A percentile compares a stretch with the other conserved stretches of the same genome.
These are phyloP conservation scores for Taphrina betulina DNA, from an alignment of 1,139 yeast species.

Conservation along the genomic window DNA sequence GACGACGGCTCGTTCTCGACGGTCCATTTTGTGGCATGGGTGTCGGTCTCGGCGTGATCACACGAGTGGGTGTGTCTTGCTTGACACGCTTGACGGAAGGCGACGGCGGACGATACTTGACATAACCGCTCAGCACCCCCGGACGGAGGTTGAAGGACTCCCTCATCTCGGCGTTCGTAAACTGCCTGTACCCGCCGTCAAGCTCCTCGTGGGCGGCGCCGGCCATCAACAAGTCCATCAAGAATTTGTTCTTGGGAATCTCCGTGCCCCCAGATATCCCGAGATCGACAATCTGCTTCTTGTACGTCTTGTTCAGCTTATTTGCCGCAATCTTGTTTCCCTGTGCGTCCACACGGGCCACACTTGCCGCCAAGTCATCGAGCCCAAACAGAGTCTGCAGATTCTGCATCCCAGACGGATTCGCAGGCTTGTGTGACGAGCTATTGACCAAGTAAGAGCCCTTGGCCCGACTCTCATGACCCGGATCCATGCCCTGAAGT, in stretches of 20 bases:
- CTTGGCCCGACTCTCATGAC: too few relatives aligned
- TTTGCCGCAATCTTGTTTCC: slow-evolving; percentile 31
- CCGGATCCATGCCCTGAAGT: too few relatives aligned
- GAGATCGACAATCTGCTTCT: slow-evolving; percentile 22
- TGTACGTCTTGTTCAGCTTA: slow-evolving; percentile 24
- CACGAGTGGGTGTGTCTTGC: slow-evolving; percentile 4
- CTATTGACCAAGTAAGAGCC: slow-evolving; percentile 17
- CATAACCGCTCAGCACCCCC: slow-evolving; percentile 21
- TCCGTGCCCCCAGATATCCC: slow-evolving; percentile 17
- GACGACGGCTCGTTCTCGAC: neutral
- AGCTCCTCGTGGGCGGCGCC: slow-evolving; percentile 27
- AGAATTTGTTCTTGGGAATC: slow-evolving; percentile 18
- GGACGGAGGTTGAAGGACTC: slow-evolving; percentile 19
- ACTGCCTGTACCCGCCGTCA: slow-evolving; percentile 23
- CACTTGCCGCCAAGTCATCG: slow-evolving; percentile 28
- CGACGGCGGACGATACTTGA: slow-evolving; percentile 12
- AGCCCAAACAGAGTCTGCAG: slow-evolving; percentile 23
- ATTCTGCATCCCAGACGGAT: slow-evolving; percentile 26
- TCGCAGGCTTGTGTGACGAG: slow-evolving; percentile 3
- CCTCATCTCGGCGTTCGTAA: slow-evolving; percentile 5
- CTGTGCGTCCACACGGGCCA: slow-evolving; percentile 31
- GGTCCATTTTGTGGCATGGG: neutral
- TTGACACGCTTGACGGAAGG: neutral
- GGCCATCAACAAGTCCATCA: slow-evolving; percentile 17
- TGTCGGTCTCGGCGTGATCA: neutral